phyloP scores from a whole-genome alignment of 495 filamentous ascomycete species.

The Penicillium pancosmium region DNA sequence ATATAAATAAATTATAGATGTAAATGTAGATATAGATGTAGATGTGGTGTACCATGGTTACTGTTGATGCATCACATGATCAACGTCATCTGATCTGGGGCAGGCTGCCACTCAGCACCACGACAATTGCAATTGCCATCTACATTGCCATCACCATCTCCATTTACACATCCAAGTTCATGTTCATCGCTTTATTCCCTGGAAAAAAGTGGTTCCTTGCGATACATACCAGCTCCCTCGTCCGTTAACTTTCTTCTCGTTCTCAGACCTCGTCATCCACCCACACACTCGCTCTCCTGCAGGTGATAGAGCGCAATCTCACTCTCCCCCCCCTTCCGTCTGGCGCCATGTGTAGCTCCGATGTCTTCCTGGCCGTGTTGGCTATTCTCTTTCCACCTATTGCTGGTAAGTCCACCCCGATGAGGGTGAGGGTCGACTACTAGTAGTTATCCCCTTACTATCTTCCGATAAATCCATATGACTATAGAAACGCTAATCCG shows the following conservation, averaged over 20 bases:
- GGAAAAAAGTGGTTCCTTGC: no score
- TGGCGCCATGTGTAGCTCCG: constrained; percentile 66
- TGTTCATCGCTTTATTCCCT: background rate
- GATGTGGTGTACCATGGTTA: background rate
- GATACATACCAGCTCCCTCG: background rate
- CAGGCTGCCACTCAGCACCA: no score
- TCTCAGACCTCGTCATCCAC: background rate
- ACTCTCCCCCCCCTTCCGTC: constrained; percentile 5
- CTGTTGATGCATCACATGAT: constrained; percentile 18
- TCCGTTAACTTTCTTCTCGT: background rate
- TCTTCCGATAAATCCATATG: background rate
- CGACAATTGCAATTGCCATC: no score
- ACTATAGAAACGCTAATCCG: constrained; percentile 10
- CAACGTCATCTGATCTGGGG: constrained; percentile 27
- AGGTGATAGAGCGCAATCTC: constrained; percentile 23
- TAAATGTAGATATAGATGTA: no score
- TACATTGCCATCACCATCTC: background rate
- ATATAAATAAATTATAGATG: no score
- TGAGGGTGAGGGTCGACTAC: background rate
- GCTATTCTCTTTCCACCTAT: constrained; percentile 94
- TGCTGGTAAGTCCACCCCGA: constrained; percentile 63
- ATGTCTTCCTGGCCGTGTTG: constrained; percentile 86
- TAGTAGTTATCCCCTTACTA: constrained; percentile 1
- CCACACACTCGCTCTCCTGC: background rate
- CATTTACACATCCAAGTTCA: background rate